Evolutionary conservation across 805 yeast genomes (phyloP).

Genomic region (Teunomyces lycoperdinae): DNA sequence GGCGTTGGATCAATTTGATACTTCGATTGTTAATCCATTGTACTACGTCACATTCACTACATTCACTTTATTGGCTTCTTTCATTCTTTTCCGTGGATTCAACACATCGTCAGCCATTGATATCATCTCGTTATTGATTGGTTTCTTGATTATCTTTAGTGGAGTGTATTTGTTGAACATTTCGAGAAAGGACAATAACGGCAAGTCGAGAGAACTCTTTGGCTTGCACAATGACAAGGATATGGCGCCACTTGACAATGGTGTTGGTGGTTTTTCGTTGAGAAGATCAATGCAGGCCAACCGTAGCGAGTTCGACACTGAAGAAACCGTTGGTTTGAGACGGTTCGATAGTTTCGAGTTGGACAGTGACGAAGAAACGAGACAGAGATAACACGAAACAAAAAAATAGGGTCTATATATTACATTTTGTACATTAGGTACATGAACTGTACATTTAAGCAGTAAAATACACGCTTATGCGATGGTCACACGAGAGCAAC

Average conservation of each 20-base stretch:
- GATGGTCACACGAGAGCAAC: conserved; percentile 1
- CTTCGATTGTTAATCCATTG: conserved; percentile 86
- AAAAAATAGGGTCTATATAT: background rate
- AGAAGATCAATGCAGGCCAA: conserved; percentile 72
- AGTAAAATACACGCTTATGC: conserved; percentile 2
- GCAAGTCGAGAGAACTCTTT: conserved; percentile 52
- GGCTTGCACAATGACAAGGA: conserved; percentile 54
- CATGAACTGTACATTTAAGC: conserved; percentile 3
- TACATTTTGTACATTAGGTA: conserved; percentile 1
- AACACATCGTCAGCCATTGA: conserved; percentile 79
- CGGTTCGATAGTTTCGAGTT: conserved; percentile 61
- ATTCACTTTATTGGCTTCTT: conserved; percentile 80
- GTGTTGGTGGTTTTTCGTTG: conserved; percentile 72
- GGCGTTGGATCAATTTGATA: conserved; percentile 90
- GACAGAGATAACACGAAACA: background rate
- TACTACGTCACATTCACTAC: conserved; percentile 92
- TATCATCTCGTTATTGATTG: conserved; percentile 76
- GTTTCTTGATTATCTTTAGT: conserved; percentile 80
- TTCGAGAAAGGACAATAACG: conserved; percentile 61
- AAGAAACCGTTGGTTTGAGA: conserved; percentile 53
- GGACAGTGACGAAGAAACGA: conserved; percentile 38
- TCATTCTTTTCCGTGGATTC: conserved; percentile 81
- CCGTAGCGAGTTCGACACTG: conserved; percentile 40
- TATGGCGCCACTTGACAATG: conserved; percentile 74
- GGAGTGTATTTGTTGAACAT: conserved; percentile 84